Evolutionary conservation across 371 early-diverging fungal genomes (phyloP), one percentile per base, ranked within the genome.

Genomic region (Choanephora cucurbitarum): DNA sequence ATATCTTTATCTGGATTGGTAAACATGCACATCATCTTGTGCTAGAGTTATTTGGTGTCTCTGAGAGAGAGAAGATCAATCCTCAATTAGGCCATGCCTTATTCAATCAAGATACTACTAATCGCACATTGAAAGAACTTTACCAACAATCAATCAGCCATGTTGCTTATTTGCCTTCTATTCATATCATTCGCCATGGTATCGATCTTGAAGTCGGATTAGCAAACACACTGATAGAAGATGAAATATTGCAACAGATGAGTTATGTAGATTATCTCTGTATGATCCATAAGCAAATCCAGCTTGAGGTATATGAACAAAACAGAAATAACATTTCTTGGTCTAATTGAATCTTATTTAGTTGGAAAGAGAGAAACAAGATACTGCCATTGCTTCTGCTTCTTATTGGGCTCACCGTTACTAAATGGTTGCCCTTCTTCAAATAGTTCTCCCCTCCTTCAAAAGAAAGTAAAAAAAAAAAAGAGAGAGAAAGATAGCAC

Each of bases 181-280:
- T 88, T 24, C 60, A 69, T 24, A 60, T 87, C 28, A 78, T 87
- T 22, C 74, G 91, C 42, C 87, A 87, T 55, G 79, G 80, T 43
- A 52, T 82, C 41, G 91, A 88, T 62, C 62, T 79, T 42, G 94
- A 92, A 59, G 61, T 79, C 0, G 85, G 86, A 53, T 85, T 92
- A 53, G 68, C 72, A 33, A 78, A 77, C 19, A 66, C 78, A 33
- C 58, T 95, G 52, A 72, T 85, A 13, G 94, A 95, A 66, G 95
- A 93, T 66, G 90, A 90, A 66, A 89, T 88, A 47, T 84, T 83
- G 51, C 91, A 88, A 42, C 86, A 84, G 47, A 82, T 91, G 90
- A 87, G 83, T 33, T 97, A 98, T 73, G 93, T 96, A 9, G 98
- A 97, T 65, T 96, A 88, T 62, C 73, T 98, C 21, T 91, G 92